Evolutionary conservation across 495 filamentous ascomycete genomes (phyloP), one percentile per base, ranked within the genome.

Genomic region (Cryomyces minteri): DNA sequence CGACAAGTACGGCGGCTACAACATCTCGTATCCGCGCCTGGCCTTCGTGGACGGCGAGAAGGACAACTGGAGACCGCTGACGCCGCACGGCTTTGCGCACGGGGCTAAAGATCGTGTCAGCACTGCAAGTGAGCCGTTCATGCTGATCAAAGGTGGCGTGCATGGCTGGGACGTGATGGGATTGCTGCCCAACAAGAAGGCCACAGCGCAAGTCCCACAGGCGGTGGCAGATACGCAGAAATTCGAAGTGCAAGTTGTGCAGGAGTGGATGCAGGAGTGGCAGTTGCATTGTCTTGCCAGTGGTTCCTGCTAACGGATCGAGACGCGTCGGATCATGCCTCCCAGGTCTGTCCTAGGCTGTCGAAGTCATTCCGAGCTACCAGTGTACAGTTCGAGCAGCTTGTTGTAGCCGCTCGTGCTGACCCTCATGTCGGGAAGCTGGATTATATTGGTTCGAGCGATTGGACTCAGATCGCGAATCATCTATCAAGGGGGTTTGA

Each of bases 81-180:
- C 73, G 8, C 74, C 76, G 4, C 77, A 81, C 45, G 68, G 69
- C 1, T 52, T 58, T 33, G 62, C 58, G 14, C 63, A 73, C 32
- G 67, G 61, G 0, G 64, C 70, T 8, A 52, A 59, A 0, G 50
- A 54, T 28, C 53, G 80, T 14, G 49, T 54, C 5, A 77, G 65
- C 34, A 82, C 79, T 1, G 59, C 63, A 0, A 59, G 60, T 14
- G 65, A 79, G 60, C 80, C 81, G 4, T 74, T 76, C 47, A 62
- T 79, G 28, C 54, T 81, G 44, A 77, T 84, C 44, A 59, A 64
- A n/a, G 68, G 64, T 0, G 75, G 64, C 0, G 76, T 80, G 40
- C 79, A 83, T 58, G 76, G 82, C 59, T 82, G 73, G 74, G 79
- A 82, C 56, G 72, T 82, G 68, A 80, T 82, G 55, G 78, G 77